phyloP scores from a whole-genome alignment of 805 yeast genomes.

The Schwanniomyces polymorphus region DNA sequence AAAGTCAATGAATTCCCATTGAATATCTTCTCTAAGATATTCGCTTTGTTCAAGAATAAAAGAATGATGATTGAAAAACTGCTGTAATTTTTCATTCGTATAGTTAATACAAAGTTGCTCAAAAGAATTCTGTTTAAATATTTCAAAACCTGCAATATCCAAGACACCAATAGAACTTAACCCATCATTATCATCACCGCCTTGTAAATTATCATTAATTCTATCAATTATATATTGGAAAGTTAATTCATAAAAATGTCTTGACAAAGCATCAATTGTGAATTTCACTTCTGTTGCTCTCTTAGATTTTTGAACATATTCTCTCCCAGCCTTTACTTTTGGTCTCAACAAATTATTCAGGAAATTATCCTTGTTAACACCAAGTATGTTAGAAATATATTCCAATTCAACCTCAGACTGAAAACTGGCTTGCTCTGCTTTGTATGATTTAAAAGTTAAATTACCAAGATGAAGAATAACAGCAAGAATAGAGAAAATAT shows the following conservation, averaged over 20 bases:
- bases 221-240: slow-evolving; percentile 75
- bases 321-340: slow-evolving; percentile 88
- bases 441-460: slow-evolving; percentile 64
- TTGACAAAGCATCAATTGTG: slow-evolving; percentile 84
- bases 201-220: slow-evolving; percentile 64
- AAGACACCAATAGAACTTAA: slow-evolving; percentile 53
- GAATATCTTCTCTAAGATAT: slow-evolving; percentile 56
- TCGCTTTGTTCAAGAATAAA: slow-evolving; percentile 62
- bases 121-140: slow-evolving; percentile 55
- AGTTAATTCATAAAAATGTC: slow-evolving; percentile 79
- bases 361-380: slow-evolving; percentile 52
- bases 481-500: slow-evolving; percentile 68
- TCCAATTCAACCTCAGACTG: slow-evolving; percentile 51
- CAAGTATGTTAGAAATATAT: slow-evolving; percentile 60
- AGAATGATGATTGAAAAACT: slow-evolving; percentile 62
- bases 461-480: slow-evolving; percentile 85
- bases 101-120: slow-evolving; percentile 62
- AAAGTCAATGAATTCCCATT: slow-evolving; percentile 82
- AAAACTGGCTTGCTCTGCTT: slow-evolving; percentile 75
- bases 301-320: slow-evolving; percentile 76
- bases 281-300: slow-evolving; percentile 77
- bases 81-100: slow-evolving; percentile 61
- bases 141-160: slow-evolving; percentile 65
- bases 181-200: slow-evolving; percentile 24
- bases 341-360: slow-evolving; percentile 70